Evolutionary conservation across 768 basidiomycete species (phyloP).

Genomic region (Stropharia rugosoannulata): DNA sequence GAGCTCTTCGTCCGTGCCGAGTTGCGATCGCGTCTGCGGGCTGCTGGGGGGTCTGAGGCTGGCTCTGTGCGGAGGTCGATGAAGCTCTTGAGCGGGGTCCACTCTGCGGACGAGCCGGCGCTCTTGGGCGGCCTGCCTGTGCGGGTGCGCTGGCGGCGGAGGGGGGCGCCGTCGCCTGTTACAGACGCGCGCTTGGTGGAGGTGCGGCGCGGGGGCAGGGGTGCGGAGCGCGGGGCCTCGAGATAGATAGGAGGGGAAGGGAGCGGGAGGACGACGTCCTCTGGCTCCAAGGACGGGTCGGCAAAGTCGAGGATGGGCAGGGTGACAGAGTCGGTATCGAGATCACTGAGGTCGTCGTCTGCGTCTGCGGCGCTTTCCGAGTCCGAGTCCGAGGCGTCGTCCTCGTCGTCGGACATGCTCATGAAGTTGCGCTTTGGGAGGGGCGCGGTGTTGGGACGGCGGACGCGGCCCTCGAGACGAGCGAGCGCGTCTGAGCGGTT

Average conservation of each 20-base stretch:
- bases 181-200: constrained; percentile 9
- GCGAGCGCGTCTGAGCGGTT: constrained; percentile 65
- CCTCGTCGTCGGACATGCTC: constrained; percentile 68
- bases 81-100: constrained; percentile 63
- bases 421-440: constrained; percentile 49
- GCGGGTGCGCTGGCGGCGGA: constrained; percentile 13
- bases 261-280: constrained; percentile 36
- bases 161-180: constrained; percentile 4
- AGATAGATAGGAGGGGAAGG: constrained; percentile 10
- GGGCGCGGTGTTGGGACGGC: constrained; percentile 28
- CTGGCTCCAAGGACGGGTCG: constrained; percentile 30
- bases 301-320: constrained; percentile 18
- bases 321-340: constrained; percentile 32
- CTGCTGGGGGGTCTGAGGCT: neutral
- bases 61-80: constrained; percentile 50
- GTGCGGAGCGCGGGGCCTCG: constrained; percentile 17
- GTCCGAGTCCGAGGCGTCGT: constrained; percentile 31
- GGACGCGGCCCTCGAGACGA: constrained; percentile 56
- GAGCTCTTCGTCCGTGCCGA: neutral
- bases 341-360: constrained; percentile 42
- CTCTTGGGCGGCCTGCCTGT: neutral
- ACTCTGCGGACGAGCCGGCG: constrained; percentile 34
- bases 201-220: constrained; percentile 13
- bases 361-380: constrained; percentile 36
- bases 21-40: neutral